Evolutionary conservation across 257 asterid species (phyloP).

Genomic region (Ajuga chamaepitys): DNA sequence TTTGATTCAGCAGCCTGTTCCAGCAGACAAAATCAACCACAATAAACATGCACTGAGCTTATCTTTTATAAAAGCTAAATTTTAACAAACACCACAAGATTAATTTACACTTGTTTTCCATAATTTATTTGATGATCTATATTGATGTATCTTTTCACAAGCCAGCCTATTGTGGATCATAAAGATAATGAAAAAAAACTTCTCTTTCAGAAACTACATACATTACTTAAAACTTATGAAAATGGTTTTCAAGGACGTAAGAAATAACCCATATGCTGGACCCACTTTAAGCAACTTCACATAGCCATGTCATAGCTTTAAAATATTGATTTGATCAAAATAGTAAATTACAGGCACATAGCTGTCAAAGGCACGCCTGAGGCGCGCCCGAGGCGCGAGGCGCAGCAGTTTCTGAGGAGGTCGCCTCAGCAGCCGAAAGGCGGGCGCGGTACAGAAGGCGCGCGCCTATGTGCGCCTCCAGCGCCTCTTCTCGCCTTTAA

Average conservation of each 20-base stretch:
- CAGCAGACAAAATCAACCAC: background rate
- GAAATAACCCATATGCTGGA: background rate
- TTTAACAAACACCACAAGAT: background rate
- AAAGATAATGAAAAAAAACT: background rate
- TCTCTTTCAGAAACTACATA: background rate
- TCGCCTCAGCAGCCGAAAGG: too few species aligned
- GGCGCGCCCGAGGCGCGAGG: too few species aligned
- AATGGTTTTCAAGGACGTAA: background rate
- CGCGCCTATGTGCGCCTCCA: too few species aligned
- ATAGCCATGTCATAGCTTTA: background rate
- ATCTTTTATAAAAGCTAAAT: background rate
- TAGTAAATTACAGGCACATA: too few species aligned
- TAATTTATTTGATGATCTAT: background rate
- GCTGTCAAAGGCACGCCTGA: too few species aligned
- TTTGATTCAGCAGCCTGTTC: constrained; percentile 88
- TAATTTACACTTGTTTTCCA: background rate
- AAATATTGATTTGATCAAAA: background rate
- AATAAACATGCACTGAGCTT: background rate
- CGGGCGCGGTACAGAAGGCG: too few species aligned
- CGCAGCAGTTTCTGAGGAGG: too few species aligned
- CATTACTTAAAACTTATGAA: background rate
- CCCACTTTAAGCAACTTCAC: background rate
- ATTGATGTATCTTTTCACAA: background rate
- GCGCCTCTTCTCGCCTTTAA: too few species aligned
- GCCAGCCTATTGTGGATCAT: background rate